phyloP scores from a whole-genome alignment of 2,329 filamentous ascomycete genomes.

The Ceratocystiopsis sp. region DNA sequence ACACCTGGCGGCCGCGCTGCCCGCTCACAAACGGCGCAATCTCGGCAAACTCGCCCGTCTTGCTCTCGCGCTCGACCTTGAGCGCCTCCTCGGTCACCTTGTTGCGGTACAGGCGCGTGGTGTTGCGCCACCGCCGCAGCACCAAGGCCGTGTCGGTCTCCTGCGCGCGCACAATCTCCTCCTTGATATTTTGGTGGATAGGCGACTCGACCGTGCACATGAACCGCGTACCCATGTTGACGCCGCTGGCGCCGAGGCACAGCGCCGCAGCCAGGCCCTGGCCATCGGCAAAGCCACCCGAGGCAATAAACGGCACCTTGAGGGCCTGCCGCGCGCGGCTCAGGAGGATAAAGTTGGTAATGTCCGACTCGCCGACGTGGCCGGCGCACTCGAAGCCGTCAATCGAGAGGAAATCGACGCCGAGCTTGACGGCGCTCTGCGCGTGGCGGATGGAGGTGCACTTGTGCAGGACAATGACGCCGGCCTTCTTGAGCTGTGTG shows the following conservation, averaged over 20 bases:
- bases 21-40: constrained; percentile 78
- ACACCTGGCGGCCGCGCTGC: constrained; percentile 79
- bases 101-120: constrained; percentile 74
- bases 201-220: constrained; percentile 92
- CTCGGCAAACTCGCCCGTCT: constrained; percentile 74
- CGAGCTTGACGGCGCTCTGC: constrained; percentile 77
- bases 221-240: constrained; percentile 98
- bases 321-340: constrained; percentile 71
- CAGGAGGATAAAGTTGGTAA: constrained; percentile 80
- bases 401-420: constrained; percentile 91
- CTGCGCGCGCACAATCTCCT: constrained; percentile 71
- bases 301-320: constrained; percentile 81
- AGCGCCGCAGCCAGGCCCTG: constrained; percentile 83
- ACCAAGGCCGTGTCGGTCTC: constrained; percentile 88
- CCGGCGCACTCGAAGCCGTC: constrained; percentile 96
- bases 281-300: constrained; percentile 88
- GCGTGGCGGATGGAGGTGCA: constrained; percentile 94
- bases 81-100: constrained; percentile 68
- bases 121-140: constrained; percentile 84
- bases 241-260: constrained; percentile 74
- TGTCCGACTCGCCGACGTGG: constrained; percentile 74
- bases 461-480: constrained; percentile 77
- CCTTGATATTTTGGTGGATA: constrained; percentile 85
- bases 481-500: constrained; percentile 63
- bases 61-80: constrained; percentile 69